phyloP scores from a whole-genome alignment of 305 asterid species.

The Solanum hybrid region DNA sequence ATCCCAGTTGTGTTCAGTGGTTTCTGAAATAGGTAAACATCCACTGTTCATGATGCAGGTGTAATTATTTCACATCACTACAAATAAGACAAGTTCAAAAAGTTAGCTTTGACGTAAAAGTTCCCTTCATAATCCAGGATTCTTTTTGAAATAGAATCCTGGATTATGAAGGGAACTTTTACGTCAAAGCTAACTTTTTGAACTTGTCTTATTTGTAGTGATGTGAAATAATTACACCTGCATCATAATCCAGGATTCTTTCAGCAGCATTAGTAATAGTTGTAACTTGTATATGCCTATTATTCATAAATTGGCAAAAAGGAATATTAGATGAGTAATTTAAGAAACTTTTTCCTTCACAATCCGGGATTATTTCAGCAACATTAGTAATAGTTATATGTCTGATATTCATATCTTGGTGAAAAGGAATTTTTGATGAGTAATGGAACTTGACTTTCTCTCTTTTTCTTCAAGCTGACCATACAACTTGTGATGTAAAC shows the following conservation, averaged over 20 bases:
- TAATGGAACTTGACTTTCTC: neutral
- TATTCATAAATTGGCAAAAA: neutral
- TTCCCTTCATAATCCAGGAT: neutral
- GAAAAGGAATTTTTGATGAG: neutral
- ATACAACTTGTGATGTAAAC: neutral
- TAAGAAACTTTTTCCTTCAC: neutral
- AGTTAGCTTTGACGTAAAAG: neutral
- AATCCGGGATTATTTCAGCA: neutral
- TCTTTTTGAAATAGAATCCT: neutral
- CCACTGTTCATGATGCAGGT: neutral
- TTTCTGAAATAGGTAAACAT: neutral
- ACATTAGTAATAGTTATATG: neutral
- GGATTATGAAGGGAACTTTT: neutral
- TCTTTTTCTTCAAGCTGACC: neutral
- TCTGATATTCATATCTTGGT: neutral
- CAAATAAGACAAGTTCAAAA: neutral
- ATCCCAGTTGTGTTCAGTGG: slow-evolving; percentile 1
- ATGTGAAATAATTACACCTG: neutral
- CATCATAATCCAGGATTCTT: neutral
- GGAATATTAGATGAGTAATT: neutral
- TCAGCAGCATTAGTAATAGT: neutral
- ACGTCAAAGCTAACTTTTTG: neutral
- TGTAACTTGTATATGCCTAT: neutral
- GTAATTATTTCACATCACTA: neutral
- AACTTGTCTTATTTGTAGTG: neutral